Conservation (phyloP, 148 eudicot species). For the Chenopodium album region DNA sequence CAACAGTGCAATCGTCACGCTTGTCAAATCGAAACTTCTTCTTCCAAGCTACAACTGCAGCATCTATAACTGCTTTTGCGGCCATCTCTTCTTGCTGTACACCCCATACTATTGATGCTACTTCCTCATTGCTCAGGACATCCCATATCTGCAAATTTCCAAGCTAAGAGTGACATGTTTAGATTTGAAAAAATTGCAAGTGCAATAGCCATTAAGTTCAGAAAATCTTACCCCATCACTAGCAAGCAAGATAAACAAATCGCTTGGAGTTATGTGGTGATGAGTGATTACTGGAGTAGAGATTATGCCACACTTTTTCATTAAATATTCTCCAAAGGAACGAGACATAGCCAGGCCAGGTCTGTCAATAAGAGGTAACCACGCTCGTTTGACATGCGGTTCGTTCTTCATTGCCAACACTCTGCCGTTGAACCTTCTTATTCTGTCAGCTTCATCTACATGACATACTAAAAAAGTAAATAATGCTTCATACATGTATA, state of each 20-base stretch:
- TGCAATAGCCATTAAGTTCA: no score
- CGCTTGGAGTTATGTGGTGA: slow-evolving; percentile 51
- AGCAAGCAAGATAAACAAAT: slow-evolving; percentile 16
- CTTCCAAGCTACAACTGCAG: background rate
- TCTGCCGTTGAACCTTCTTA: slow-evolving; percentile 66
- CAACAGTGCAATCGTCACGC: background rate
- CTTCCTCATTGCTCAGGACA: background rate
- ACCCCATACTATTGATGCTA: background rate
- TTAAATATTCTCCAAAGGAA: slow-evolving; percentile 81
- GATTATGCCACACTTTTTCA: slow-evolving; percentile 78
- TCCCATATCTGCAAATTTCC: background rate
- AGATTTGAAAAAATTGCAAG: no score
- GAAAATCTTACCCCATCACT: no score
- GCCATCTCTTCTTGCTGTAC: background rate
- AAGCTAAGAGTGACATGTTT: no score
- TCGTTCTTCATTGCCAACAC: slow-evolving; percentile 76
- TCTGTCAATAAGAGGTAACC: slow-evolving; percentile 70
- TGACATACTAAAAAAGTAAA: background rate
- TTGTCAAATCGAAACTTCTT: background rate
- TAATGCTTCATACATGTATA: no score
- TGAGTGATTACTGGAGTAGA: slow-evolving; percentile 73
- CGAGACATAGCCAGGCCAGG: slow-evolving; percentile 98
- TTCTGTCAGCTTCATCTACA: slow-evolving; percentile 77
- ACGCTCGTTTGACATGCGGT: slow-evolving; percentile 76
- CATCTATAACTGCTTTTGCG: background rate